Evolutionary conservation across 1,139 yeast genomes (phyloP).

Genomic region (Zhuliangozyma parablackwelliae): DNA sequence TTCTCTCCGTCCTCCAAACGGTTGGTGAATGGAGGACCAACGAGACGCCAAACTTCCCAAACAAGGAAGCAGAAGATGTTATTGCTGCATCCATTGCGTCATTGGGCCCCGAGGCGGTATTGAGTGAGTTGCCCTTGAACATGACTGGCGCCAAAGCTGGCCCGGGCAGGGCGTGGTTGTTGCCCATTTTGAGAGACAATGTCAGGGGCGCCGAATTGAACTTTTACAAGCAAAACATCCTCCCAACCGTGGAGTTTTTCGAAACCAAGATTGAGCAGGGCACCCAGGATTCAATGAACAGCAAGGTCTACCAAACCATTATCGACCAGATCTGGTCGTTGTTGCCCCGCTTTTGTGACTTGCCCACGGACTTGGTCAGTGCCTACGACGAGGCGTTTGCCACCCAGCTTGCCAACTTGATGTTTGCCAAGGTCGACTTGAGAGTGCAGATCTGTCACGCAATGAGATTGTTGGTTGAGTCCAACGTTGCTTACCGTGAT

Average conservation of each 20-base stretch:
- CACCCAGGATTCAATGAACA: constrained; percentile 55
- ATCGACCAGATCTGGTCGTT: constrained; percentile 91
- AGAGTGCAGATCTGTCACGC: constrained; percentile 81
- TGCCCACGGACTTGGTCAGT: constrained; percentile 66
- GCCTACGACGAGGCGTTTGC: constrained; percentile 78
- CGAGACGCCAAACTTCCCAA: constrained; percentile 67
- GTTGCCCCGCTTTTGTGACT: constrained; percentile 82
- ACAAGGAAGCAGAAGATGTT: constrained; percentile 75
- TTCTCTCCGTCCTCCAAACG: constrained; percentile 58
- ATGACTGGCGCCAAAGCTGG: constrained; percentile 34
- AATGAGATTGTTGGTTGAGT: constrained; percentile 71
- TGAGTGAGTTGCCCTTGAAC: constrained; percentile 73
- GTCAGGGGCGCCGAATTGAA: constrained; percentile 66
- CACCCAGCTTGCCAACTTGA: constrained; percentile 61
- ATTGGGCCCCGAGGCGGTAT: constrained; percentile 82
- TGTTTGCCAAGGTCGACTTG: constrained; percentile 71
- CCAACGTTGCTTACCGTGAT: constrained; percentile 59
- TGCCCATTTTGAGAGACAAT: constrained; percentile 88
- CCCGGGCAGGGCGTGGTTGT: constrained; percentile 89
- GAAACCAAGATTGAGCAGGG: constrained; percentile 41
- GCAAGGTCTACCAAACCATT: constrained; percentile 75
- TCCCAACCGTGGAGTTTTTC: constrained; percentile 67
- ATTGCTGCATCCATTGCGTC: constrained; percentile 74
- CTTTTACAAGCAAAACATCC: constrained; percentile 56
- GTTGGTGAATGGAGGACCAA: constrained; percentile 86